Evolutionary conservation across 352 stramenopile species (phyloP), one percentile per base, ranked within the genome.

Genomic region (Saprolegnia parasitica): DNA sequence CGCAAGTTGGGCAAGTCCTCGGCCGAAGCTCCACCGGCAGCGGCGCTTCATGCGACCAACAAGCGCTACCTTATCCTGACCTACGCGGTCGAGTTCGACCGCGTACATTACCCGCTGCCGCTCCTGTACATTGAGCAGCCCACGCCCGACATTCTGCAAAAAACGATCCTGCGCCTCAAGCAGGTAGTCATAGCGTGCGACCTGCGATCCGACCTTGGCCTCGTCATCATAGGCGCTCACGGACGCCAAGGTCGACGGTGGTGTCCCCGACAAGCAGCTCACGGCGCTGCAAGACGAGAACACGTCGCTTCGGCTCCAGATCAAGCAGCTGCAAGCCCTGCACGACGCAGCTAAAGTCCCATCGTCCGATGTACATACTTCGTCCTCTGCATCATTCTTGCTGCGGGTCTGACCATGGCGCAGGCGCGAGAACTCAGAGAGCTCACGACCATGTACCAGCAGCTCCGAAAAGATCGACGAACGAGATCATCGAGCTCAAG

Each of bases 61-160:
- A 97, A 97, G 72, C 76, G 92, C 20, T 98, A 97, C 74, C 75
- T 98, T 11, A 98, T 98, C 65, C 68, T 98, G 29, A 98, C 93
- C 1, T 98, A 98, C 70, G 85, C 84, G 0, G 91, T 91, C 3
- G 90, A 97, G 68, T 98, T 97, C 65, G 93, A 98, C 56, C 82
- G 90, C 29, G 93, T 98, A 10, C 93, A 98, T 74, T 98, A 97
- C 68, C 93, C 93, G 9, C 74, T 98, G 16, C 93, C 93, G 23
- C 77, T 98, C 10, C 78, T 68, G 8, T 80, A 73, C 29, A 87
- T 94, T 45, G 74, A 90, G 49, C 79, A 72, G 21, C 85, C 90
- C 5, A 84, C 76, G 13, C 62, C 78, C 23, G 80, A 91, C 63
- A 78, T 90, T 50, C 76, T 97, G 29, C 78, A 94, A 72, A 79